Conservation (phyloP, 768 basidiomycete genomes). For the Russula olivacea region DNA sequence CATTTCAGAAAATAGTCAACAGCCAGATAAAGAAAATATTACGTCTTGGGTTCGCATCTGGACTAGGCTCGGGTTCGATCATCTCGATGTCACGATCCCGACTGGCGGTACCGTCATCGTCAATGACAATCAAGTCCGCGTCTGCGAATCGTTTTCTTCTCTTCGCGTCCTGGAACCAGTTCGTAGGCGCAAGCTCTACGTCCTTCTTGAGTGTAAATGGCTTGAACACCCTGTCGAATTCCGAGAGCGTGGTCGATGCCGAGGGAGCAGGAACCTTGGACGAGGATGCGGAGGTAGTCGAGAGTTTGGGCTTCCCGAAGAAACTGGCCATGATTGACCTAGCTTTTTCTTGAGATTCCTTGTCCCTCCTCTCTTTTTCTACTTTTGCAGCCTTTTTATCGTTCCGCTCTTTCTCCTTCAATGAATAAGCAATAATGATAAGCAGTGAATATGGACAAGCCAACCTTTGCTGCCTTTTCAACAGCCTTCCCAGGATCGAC, state of each 20-base stretch:
- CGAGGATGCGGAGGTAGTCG: constrained; percentile 25
- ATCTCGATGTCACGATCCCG: constrained; percentile 29
- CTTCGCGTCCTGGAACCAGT: constrained; percentile 50
- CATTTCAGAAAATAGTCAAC: not conserved
- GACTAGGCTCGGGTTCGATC: constrained; percentile 21
- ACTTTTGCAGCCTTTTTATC: constrained; percentile 64
- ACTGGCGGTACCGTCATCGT: constrained; percentile 39
- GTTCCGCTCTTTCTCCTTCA: constrained; percentile 60
- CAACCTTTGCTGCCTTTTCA: constrained; percentile 56
- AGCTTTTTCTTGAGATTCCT: constrained; percentile 66
- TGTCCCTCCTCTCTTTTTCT: constrained; percentile 67
- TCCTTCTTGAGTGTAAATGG: constrained; percentile 78
- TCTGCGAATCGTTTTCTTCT: constrained; percentile 24
- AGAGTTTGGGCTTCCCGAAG: constrained; percentile 58
- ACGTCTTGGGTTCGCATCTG: constrained; percentile 38
- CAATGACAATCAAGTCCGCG: constrained; percentile 54
- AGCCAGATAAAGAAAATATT: constrained; percentile 25
- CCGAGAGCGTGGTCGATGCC: constrained; percentile 40
- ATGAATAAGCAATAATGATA: not conserved
- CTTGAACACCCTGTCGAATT: constrained; percentile 72
- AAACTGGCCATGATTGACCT: constrained; percentile 72
- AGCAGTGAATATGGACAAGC: not conserved
- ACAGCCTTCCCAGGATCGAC: constrained; percentile 52
- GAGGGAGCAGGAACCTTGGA: constrained; percentile 29
- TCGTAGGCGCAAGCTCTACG: constrained; percentile 61